Percentiles rank a stretch among this genome's conserved stretches.
phyloP scores from a whole-genome alignment of 2,329 filamentous ascomycete genomes.

The Botrytis elliptica region DNA sequence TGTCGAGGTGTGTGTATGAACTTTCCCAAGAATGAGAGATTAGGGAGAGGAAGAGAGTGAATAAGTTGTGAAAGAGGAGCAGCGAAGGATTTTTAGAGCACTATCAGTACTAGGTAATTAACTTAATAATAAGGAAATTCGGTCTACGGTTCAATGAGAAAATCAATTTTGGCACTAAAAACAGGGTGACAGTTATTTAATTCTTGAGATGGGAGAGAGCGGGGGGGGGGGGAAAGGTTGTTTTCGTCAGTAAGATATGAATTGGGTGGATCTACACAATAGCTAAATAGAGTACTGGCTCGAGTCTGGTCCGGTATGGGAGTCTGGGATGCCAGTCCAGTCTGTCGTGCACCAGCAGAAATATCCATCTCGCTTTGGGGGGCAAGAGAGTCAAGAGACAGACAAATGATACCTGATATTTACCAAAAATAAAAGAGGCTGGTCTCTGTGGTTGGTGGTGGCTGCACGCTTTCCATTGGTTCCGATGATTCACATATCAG shows the following conservation, averaged over 20 bases:
- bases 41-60: neutral
- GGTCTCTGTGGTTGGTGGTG: neutral
- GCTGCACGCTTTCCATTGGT: neutral
- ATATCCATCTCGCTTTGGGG: neutral
- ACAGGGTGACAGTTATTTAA: neutral
- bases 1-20: neutral
- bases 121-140: conserved; percentile 1
- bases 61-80: neutral
- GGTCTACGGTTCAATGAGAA: neutral
- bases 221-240: neutral
- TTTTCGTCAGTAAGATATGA: conserved; percentile 1
- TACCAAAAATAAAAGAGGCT: neutral
- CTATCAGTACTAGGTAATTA: neutral
- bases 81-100: neutral
- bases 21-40: conserved; percentile 19
- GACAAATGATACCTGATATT: neutral
- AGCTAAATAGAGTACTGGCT: neutral
- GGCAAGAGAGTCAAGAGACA: neutral
- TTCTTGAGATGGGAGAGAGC: neutral
- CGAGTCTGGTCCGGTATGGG: neutral
- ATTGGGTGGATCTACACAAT: conserved; percentile 1
- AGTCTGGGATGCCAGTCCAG: no score
- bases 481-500: neutral
- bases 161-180: conserved; percentile 6
- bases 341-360: neutral